phyloP scores from a whole-genome alignment of 2,329 filamentous ascomycete genomes.

The Incumbomyces delicatus region DNA sequence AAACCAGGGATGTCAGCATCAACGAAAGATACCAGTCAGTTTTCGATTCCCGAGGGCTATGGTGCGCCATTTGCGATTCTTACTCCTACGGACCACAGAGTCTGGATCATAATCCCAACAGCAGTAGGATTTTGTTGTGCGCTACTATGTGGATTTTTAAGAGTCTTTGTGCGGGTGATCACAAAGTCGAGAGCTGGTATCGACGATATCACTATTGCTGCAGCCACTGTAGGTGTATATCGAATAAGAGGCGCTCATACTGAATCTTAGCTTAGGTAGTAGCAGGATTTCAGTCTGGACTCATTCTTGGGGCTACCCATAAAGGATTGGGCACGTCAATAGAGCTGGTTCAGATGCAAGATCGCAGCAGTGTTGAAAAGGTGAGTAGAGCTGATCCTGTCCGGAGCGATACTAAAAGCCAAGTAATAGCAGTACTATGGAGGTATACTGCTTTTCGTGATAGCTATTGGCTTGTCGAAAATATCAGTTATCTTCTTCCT shows the following conservation, averaged over 20 bases:
- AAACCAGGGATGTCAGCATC: too few species aligned
- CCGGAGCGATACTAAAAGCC: not conserved
- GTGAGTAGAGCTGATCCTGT: constrained; percentile 3
- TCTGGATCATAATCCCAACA: constrained; percentile 30
- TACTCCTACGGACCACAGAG: constrained; percentile 31
- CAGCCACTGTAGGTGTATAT: constrained; percentile 11
- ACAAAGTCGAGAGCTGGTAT: constrained; percentile 25
- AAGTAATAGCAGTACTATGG: constrained; percentile 20
- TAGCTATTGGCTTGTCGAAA: constrained; percentile 21
- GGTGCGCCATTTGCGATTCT: constrained; percentile 30
- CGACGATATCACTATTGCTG: constrained; percentile 27
- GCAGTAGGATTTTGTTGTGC: constrained; percentile 28
- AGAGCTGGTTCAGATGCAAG: constrained; percentile 16
- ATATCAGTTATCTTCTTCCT: constrained; percentile 22
- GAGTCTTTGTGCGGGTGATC: constrained; percentile 28
- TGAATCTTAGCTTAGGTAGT: constrained; percentile 17
- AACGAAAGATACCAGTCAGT: too few species aligned
- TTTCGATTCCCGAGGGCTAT: constrained; percentile 22
- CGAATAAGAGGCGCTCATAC: too few species aligned
- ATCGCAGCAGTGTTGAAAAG: constrained; percentile 15
- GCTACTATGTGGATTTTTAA: constrained; percentile 28
- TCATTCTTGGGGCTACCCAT: constrained; percentile 25
- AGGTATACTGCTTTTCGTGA: constrained; percentile 22
- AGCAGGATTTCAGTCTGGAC: constrained; percentile 24
- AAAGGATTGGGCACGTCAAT: constrained; percentile 28